Evolutionary conservation across 108 stramenopile genomes (phyloP).

Genomic region (Nitzschia sp.): DNA sequence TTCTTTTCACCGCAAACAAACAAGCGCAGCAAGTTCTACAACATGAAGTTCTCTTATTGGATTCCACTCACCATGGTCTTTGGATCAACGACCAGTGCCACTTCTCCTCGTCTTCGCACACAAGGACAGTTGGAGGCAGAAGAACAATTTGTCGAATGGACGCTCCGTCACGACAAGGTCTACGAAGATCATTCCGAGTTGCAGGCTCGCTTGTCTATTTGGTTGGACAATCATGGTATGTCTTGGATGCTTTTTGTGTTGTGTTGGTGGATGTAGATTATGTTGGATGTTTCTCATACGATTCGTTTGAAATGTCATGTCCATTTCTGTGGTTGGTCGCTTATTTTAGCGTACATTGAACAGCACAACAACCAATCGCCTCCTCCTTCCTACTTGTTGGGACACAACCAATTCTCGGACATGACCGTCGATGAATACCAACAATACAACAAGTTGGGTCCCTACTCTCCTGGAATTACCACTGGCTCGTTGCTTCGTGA

Average conservation of each 20-base stretch:
- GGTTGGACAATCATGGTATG: slow-evolving; percentile 75
- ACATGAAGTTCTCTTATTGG: not conserved
- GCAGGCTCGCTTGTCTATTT: slow-evolving; percentile 37
- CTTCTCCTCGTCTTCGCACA: not conserved
- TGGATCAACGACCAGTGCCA: not conserved
- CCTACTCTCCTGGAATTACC: slow-evolving; percentile 31
- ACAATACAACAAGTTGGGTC: slow-evolving; percentile 49
- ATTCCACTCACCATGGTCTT: no score
- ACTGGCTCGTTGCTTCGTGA: not conserved
- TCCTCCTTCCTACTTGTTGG: slow-evolving; percentile 54
- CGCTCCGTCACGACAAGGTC: slow-evolving; percentile 18
- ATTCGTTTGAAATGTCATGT: no score
- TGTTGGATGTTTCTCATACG: no score
- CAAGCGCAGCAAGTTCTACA: not conserved
- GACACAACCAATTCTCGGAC: slow-evolving; percentile 88
- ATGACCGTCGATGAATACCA: slow-evolving; percentile 81
- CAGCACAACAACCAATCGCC: slow-evolving; percentile 67
- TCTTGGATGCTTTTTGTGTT: slow-evolving; percentile 2
- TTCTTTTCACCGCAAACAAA: not conserved
- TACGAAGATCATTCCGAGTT: slow-evolving; percentile 26
- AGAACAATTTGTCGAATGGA: slow-evolving; percentile 30
- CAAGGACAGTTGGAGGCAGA: not conserved
- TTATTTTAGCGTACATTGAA: slow-evolving; percentile 81
- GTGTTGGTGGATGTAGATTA: not conserved
- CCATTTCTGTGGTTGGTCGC: not conserved